A percentile compares a stretch with the other conserved stretches of the same genome.
These are phyloP conservation scores for Rhizophagus clarus DNA, from an alignment of 192 early-diverging fungal genomes.

Conservation along the genomic window DNA sequence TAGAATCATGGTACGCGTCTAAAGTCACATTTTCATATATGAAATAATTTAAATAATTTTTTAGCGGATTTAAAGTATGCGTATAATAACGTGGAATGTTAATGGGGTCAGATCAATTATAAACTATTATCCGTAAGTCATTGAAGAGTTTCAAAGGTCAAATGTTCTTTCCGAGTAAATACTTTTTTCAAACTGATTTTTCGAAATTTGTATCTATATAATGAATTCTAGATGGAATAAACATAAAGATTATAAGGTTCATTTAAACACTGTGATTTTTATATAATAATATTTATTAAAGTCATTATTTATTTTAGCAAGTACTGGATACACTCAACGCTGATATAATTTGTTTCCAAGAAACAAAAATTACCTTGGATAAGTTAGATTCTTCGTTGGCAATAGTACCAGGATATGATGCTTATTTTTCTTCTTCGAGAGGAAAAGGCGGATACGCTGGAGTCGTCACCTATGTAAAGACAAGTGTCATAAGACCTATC, in stretches of 20 bases:
- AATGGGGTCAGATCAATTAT: slow-evolving; percentile 54
- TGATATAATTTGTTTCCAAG: slow-evolving; percentile 77
- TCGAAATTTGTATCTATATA: slow-evolving; percentile 31
- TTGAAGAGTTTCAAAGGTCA: neutral
- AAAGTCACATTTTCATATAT: too few species aligned
- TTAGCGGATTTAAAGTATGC: slow-evolving; percentile 52
- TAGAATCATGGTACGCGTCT: too few species aligned
- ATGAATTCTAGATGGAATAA: slow-evolving; percentile 20
- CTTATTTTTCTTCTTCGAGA: slow-evolving; percentile 71
- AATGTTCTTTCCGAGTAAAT: slow-evolving; percentile 24
- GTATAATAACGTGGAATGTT: slow-evolving; percentile 65
- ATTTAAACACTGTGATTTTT: neutral
- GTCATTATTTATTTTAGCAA: slow-evolving; percentile 26
- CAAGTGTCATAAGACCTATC: slow-evolving; percentile 48
- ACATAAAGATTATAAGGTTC: slow-evolving; percentile 13
- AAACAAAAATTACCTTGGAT: slow-evolving; percentile 67
- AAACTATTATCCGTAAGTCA: slow-evolving; percentile 57
- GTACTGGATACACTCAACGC: slow-evolving; percentile 51
- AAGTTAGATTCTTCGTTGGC: slow-evolving; percentile 61
- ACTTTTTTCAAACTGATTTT: neutral
- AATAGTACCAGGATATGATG: slow-evolving; percentile 67
- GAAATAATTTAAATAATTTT: too few species aligned
- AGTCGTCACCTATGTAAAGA: slow-evolving; percentile 65
- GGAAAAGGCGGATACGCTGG: slow-evolving; percentile 69
- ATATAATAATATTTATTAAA: neutral